Evolutionary conservation across 257 asterid genomes (phyloP).

Genomic region (Solanum raphanifolium): DNA sequence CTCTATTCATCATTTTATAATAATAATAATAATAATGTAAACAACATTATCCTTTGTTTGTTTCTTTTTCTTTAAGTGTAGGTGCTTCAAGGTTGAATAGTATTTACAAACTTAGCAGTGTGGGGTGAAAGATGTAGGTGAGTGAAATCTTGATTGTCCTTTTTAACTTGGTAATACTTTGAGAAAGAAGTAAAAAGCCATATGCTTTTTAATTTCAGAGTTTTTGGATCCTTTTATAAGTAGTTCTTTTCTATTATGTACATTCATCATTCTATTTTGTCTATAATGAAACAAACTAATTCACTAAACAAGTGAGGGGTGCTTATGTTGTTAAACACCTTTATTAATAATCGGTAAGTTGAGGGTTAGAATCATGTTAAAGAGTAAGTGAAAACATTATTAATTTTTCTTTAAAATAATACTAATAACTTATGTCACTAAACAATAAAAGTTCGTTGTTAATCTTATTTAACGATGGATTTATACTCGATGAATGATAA

Average conservation of each 20-base stretch:
- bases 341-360: not conserved
- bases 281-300: not conserved
- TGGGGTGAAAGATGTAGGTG: not conserved
- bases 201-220: not conserved
- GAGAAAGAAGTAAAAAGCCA: not conserved
- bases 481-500: not conserved
- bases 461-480: not conserved
- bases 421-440: not conserved
- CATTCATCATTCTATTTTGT: not conserved
- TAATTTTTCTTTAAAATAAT: too few species aligned
- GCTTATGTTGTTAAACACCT: not conserved
- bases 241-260: not conserved
- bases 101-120: not conserved
- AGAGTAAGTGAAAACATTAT: not conserved
- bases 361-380: not conserved
- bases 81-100: not conserved
- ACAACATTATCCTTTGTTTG: not conserved
- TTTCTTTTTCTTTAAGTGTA: not conserved
- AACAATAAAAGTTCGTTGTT: not conserved
- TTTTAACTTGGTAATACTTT: not conserved
- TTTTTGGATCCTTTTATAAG: not conserved
- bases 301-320: not conserved
- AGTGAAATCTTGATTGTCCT: not conserved
- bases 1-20: not conserved
- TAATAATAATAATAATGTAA: not conserved